Base-by-base conservation (phyloP, 495 filamentous ascomycete genomes). In the Rusavskia elegans region DNA sequence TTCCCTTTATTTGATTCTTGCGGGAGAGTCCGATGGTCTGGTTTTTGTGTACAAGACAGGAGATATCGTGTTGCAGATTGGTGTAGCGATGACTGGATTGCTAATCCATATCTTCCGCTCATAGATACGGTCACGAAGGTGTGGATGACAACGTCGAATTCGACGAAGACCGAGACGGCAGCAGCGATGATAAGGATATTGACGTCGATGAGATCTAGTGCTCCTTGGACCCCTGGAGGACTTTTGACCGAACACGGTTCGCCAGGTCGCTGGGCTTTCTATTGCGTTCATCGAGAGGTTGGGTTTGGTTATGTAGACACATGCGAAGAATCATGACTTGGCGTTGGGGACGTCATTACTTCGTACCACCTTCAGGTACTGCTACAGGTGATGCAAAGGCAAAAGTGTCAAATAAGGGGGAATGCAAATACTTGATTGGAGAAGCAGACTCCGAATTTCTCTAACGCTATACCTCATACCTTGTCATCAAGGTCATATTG, bases 141-240 rank as follows among this genome's bases (percentile, higher is more conserved):
- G 66, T 75, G 63, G 75, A 77, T 58, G 75, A 76, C 61, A 77
- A 75, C 64, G 73, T 78, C 62, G 74, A 77, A 64, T 77, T 77
- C 66, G 74, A 76, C 69, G 73, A 77, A 62, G 75, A 78, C 61
- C 68, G 66, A 45, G 66, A 73, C 61, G 73, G 72, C 50, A 70
- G 67, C 58, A 74, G 75, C 62, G 73, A 76, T 45, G 73, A 77
- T 56, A 74, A 78, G 71, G 73, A 77, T 55, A 71, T 78, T 57
- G 75, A 77, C 64, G 72, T 78, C 62, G 75, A 78, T 64, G 73
- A 78, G 60, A 75, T 78, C 63, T 78, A 71, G 72, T 35, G 9
- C 2, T 35, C 32, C 5, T 10, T 35, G 32, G 13, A 2, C 9
- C 10, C 32, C 9, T 7, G 2, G 32, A 2, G 8, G 8, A 35